phyloP scores from a whole-genome alignment of 257 asterid genomes.

The Agastache rugosa region DNA sequence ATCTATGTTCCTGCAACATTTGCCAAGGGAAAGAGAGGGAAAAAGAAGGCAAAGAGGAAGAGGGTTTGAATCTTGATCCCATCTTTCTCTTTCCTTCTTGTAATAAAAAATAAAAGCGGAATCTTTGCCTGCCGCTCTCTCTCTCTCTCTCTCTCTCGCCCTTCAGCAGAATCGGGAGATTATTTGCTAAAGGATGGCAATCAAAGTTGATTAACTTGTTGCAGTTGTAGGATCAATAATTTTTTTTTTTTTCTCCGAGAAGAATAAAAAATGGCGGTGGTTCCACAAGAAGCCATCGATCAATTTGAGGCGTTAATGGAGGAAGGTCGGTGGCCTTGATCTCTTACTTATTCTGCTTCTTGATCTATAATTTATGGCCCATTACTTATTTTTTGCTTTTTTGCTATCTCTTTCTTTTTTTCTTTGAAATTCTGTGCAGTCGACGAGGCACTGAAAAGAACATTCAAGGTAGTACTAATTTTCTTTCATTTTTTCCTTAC shows the following conservation, averaged over 20 bases:
- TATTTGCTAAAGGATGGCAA: slow-evolving; percentile 31
- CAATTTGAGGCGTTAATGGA: slow-evolving; percentile 66
- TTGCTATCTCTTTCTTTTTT: slow-evolving; percentile 13
- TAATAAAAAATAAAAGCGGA: slow-evolving; percentile 46
- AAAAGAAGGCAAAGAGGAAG: slow-evolving; percentile 14
- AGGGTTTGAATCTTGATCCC: slow-evolving; percentile 54
- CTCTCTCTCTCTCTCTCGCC: slow-evolving; percentile 14
- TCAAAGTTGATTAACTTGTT: slow-evolving; percentile 31
- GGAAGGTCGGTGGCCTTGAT: slow-evolving; percentile 54
- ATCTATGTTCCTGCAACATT: slow-evolving; percentile 20
- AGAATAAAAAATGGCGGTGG: slow-evolving; percentile 59
- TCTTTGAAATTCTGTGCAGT: slow-evolving; percentile 49
- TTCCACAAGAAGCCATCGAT: slow-evolving; percentile 63
- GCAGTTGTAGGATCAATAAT: slow-evolving; percentile 8
- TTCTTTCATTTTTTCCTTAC: not conserved
- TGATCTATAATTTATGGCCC: slow-evolving; percentile 30
- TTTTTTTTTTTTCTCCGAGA: not conserved
- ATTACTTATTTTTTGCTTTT: slow-evolving; percentile 13
- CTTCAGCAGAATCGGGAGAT: slow-evolving; percentile 19
- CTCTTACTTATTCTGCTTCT: slow-evolving; percentile 18
- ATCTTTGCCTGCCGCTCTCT: slow-evolving; percentile 49
- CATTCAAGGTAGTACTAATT: slow-evolving; percentile 57
- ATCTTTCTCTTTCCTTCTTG: slow-evolving; percentile 31
- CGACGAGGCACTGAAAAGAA: slow-evolving; percentile 59
- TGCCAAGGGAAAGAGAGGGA: not conserved